Percentiles rank a stretch among this genome's conserved stretches.
These are phyloP conservation scores for Periconia digitata DNA, from an alignment of 2,329 filamentous ascomycete species.

Conservation along the genomic window DNA sequence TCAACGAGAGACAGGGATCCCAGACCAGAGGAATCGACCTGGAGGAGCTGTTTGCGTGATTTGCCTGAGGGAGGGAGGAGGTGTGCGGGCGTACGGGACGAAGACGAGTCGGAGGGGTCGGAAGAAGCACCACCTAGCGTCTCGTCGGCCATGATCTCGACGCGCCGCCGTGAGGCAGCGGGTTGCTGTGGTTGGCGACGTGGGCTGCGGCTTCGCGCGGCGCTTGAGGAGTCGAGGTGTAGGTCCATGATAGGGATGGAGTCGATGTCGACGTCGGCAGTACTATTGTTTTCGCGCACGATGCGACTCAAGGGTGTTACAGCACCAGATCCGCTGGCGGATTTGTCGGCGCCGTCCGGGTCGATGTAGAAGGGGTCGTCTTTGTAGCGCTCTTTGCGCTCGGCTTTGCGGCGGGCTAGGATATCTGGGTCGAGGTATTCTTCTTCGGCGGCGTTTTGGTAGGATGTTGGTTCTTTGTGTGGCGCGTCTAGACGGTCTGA, in stretches of 20 bases:
- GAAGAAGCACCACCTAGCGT: no score
- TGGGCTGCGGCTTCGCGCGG: conserved; percentile 13
- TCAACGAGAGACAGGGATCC: conserved; percentile 70
- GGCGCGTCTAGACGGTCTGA: conserved; percentile 47
- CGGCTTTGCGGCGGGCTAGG: conserved; percentile 70
- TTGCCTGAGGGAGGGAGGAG: conserved; percentile 29
- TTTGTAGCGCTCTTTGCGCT: conserved; percentile 77
- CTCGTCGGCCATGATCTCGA: conserved; percentile 53
- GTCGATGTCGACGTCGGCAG: conserved; percentile 83
- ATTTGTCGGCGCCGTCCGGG: conserved; percentile 49
- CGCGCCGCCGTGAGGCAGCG: conserved; percentile 31
- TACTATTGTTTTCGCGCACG: conserved; percentile 61
- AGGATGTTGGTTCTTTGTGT: conserved; percentile 42
- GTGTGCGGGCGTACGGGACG: conserved; percentile 32
- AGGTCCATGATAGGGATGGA: conserved; percentile 95
- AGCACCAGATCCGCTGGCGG: conserved; percentile 63
- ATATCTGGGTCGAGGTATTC: conserved; percentile 72
- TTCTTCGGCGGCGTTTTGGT: conserved; percentile 49
- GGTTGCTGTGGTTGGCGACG: conserved; percentile 3
- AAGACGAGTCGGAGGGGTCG: conserved; percentile 28
- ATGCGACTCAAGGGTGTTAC: conserved; percentile 81
- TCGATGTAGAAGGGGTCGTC: conserved; percentile 96
- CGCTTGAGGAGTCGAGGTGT: conserved; percentile 59
- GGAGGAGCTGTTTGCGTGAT: conserved; percentile 68
- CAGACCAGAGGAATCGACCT: conserved; percentile 85